Percentiles rank a stretch among this genome's conserved stretches.
These are phyloP conservation scores for Falciphora oryzae DNA, from an alignment of 2,329 filamentous ascomycete species.

Conservation along the genomic window DNA sequence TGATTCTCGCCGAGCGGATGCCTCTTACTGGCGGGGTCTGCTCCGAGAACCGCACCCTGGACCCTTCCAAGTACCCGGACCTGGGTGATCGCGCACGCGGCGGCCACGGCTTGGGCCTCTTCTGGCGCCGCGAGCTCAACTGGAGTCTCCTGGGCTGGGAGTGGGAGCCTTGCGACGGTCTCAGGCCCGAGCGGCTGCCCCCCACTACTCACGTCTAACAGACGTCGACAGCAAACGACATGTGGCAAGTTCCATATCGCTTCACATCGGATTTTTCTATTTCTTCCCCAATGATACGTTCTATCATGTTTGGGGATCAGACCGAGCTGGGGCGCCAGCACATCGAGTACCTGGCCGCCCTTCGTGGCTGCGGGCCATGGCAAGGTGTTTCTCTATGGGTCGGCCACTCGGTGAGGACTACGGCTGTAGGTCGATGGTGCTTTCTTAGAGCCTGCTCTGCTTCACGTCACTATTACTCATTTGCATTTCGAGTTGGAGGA, in stretches of 20 bases:
- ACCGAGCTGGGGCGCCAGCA: too few relatives aligned
- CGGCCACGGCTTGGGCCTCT: conserved; percentile 59
- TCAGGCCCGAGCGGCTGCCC: conserved; percentile 35
- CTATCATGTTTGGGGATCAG: too few relatives aligned
- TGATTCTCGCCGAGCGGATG: conserved; percentile 78
- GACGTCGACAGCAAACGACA: too few relatives aligned
- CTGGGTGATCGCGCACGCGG: conserved; percentile 33
- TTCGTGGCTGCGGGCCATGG: too few relatives aligned
- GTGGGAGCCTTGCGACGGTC: conserved; percentile 47
- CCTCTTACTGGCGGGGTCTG: conserved; percentile 74
- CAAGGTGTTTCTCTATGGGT: too few relatives aligned
- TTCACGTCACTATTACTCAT: too few relatives aligned
- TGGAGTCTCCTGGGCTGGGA: conserved; percentile 83
- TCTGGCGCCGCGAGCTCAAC: conserved; percentile 73
- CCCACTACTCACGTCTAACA: conserved; percentile 42
- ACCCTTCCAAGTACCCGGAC: conserved; percentile 32
- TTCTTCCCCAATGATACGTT: not conserved
- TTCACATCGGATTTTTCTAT: conserved; percentile 31
- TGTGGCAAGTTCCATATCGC: conserved; percentile 9
- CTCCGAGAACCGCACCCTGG: conserved; percentile 58
- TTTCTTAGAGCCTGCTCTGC: too few relatives aligned
- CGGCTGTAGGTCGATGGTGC: too few relatives aligned
- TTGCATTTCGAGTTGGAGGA: conserved; percentile 25
- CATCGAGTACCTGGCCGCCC: too few relatives aligned
- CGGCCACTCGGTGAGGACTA: too few relatives aligned